Evolutionary conservation across 768 basidiomycete genomes (phyloP).

Genomic region (Sarcodon sp.): DNA sequence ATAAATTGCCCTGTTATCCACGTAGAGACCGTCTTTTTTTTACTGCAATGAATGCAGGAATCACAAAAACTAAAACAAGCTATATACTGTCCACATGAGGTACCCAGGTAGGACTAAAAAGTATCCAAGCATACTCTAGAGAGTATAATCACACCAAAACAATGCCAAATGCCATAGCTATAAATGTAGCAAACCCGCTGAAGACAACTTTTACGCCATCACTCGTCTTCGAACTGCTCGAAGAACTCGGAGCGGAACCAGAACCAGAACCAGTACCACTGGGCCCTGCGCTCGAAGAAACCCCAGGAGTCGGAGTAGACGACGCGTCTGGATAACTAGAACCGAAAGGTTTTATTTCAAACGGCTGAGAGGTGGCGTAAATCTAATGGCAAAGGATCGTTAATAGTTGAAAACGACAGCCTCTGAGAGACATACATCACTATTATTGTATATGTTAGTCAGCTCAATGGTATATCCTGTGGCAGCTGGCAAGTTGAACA

Average conservation of each 20-base stretch:
- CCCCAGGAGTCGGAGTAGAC: slow-evolving; percentile 15
- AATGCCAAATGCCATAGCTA: neutral
- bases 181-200: neutral
- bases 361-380: slow-evolving; percentile 38
- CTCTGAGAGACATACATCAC: slow-evolving; percentile 30
- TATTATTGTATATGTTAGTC: slow-evolving; percentile 33
- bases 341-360: slow-evolving; percentile 48
- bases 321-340: slow-evolving; percentile 35
- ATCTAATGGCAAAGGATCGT: slow-evolving; percentile 22
- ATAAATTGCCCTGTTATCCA: too few species aligned
- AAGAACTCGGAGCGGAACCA: neutral
- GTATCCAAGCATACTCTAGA: too few species aligned
- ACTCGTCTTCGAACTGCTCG: neutral
- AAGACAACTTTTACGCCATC: neutral
- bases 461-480: slow-evolving; percentile 37
- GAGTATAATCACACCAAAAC: neutral
- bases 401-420: neutral
- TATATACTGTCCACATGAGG: too few species aligned
- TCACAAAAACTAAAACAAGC: too few species aligned
- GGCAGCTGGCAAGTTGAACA: slow-evolving; percentile 23
- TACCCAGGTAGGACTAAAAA: too few species aligned
- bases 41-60: too few species aligned
- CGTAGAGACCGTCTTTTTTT: too few species aligned
- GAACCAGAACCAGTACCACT: neutral
- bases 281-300: slow-evolving; percentile 7